Conservation (phyloP, 2,329 filamentous ascomycete genomes). For the Fusarium sp. region DNA sequence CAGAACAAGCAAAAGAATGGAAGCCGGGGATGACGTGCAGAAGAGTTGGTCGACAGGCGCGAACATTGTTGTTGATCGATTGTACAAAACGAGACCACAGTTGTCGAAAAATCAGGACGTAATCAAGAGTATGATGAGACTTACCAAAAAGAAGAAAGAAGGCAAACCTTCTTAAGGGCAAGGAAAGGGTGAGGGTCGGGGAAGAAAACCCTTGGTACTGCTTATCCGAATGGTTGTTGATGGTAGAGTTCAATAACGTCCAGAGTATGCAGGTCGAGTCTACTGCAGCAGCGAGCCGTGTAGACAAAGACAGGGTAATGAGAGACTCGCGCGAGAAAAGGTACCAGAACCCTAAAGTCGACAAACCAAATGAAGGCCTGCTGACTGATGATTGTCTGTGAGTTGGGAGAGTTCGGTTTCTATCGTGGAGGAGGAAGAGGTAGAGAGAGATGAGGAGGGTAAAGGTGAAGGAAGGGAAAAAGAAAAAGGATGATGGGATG, state of each 20-base stretch:
- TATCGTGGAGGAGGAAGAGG: slow-evolving; percentile 47
- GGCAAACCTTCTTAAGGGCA: slow-evolving; percentile 23
- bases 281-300: slow-evolving; percentile 46
- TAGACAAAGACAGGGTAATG: slow-evolving; percentile 45
- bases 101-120: neutral
- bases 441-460: slow-evolving; percentile 34
- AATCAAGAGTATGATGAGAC: slow-evolving; percentile 9
- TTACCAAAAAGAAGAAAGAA: slow-evolving; percentile 40
- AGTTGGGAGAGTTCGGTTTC: slow-evolving; percentile 53
- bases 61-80: slow-evolving; percentile 5
- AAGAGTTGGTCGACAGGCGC: neutral
- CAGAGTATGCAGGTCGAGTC: slow-evolving; percentile 38
- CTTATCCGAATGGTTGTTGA: slow-evolving; percentile 34
- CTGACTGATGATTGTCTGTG: slow-evolving; percentile 50
- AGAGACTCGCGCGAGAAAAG: slow-evolving; percentile 50
- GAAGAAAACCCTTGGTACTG: slow-evolving; percentile 29
- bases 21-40: neutral
- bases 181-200: slow-evolving; percentile 18
- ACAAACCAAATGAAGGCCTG: slow-evolving; percentile 49
- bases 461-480: slow-evolving; percentile 33
- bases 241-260: slow-evolving; percentile 20
- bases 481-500: slow-evolving; percentile 38
- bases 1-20: neutral
- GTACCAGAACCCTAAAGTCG: slow-evolving; percentile 49
- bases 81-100: neutral